These are phyloP conservation scores for Solanum medicagineum DNA, from an alignment of 257 asterid species.

Conservation along the genomic window DNA sequence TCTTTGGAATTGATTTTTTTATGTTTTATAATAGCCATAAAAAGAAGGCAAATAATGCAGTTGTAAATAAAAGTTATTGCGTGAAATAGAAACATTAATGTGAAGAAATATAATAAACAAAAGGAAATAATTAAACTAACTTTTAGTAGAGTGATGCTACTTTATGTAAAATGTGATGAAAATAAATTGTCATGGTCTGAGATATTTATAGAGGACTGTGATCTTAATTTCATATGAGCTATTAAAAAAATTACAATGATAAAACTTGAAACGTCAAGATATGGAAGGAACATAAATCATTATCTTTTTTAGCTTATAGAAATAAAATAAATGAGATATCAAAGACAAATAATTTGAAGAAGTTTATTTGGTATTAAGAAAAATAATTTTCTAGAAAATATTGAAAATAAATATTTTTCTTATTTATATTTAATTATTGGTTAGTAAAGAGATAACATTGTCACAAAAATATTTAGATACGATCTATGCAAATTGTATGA, in stretches of 20 bases:
- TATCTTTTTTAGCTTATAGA: background rate
- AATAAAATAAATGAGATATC: background rate
- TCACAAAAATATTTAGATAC: too few species aligned
- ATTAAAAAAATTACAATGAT: background rate
- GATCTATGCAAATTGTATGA: too few species aligned
- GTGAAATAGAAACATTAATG: background rate
- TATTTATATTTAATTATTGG: too few species aligned
- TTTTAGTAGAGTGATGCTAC: background rate
- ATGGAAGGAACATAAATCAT: background rate
- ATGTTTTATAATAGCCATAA: background rate
- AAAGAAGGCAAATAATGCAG: too few species aligned
- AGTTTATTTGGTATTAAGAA: background rate
- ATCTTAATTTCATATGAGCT: background rate
- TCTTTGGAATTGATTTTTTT: too few species aligned
- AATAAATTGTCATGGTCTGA: background rate
- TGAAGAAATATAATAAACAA: background rate
- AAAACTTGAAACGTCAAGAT: too few species aligned
- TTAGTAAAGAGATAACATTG: too few species aligned
- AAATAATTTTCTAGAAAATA: too few species aligned
- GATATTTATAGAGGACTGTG: background rate
- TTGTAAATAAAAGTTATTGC: background rate
- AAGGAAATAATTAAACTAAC: background rate
- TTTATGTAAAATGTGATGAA: background rate
- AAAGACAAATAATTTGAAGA: background rate
- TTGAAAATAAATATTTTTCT: too few species aligned